Base-by-base conservation (phyloP, 768 basidiomycete genomes). In the Serendipita sp. region DNA sequence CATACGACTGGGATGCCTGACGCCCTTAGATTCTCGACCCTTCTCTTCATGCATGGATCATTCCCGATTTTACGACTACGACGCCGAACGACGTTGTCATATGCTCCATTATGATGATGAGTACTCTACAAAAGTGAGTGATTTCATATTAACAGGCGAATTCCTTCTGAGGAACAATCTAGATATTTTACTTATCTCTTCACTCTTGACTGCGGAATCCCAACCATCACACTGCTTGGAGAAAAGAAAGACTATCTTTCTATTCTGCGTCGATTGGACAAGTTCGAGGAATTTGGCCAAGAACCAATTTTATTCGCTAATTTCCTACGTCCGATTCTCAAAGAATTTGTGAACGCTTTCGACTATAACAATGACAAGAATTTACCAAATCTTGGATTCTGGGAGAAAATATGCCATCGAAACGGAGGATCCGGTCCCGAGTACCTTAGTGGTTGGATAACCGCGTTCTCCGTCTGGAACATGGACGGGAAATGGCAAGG, bases 31-130 rank as follows among this genome's bases (percentile, higher is more conserved):
- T 66, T 34, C 36, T 44, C 16, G 62, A 71, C 65, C 67, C 70
- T 2, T 62, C 67, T 0, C 69, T 80, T 3, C 69, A 72, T 33
- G 69, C 73, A 0, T 80, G 78, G 77, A 71, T 79, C 44, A 69
- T 75, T 16, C 78, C 78, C 4, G 62, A 71, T 37, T 79, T 80
- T 67, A 73, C 75, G 3, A 81, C 79, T 1, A 80, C 79, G 3
- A 78, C 76, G 0, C 15, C 34, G 2, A 71, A 71, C 37, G 79
- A 79, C 58, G 72, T 67, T 1, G 72, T 72, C n/a, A 69, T 74
- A 0, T 75, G 71, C 44, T 73, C 77, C 3, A 73, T 77, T 40
- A 69, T 74, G 52, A 73, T 77, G 70, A 78, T 81, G 77, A 72
- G 75, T 3, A 75, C 73, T 31, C 66, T 78, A 69, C 74, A 77